phyloP scores from a whole-genome alignment of 495 filamentous ascomycete species.

The Penicillium chermesinum region DNA sequence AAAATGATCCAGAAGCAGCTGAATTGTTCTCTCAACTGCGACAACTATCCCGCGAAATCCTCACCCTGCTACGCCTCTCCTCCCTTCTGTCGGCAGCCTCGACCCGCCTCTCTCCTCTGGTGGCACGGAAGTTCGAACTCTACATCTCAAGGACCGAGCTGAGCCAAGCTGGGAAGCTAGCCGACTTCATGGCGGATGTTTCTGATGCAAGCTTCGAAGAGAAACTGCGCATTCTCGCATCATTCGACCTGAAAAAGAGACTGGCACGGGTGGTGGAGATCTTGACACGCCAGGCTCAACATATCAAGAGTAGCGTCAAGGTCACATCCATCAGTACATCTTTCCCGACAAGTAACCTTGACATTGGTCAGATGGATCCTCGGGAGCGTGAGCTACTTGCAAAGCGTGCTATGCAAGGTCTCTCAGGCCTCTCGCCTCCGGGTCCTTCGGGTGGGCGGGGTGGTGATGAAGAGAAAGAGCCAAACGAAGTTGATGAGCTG shows the following conservation, averaged over 20 bases:
- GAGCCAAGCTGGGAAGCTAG: conserved; percentile 76
- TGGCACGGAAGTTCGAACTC: conserved; percentile 76
- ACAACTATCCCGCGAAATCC: conserved; percentile 73
- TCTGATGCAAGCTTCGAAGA: conserved; percentile 82
- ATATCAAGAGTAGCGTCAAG: conserved; percentile 75
- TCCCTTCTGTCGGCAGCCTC: conserved; percentile 62
- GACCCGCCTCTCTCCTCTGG: conserved; percentile 68
- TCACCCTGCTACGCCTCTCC: conserved; percentile 71
- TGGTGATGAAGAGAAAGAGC: conserved; percentile 62
- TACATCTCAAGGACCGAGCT: conserved; percentile 75
- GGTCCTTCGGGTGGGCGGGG: conserved; percentile 44
- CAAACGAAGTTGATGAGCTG: conserved; percentile 85
- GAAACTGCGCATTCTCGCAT: conserved; percentile 75
- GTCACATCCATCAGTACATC: conserved; percentile 64
- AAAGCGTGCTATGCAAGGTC: conserved; percentile 44
- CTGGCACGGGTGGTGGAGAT: conserved; percentile 76
- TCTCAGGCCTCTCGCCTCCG: conserved; percentile 49
- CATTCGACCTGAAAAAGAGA: conserved; percentile 69
- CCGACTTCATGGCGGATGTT: conserved; percentile 93
- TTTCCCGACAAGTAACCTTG: conserved; percentile 49
- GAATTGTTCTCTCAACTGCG: conserved; percentile 76
- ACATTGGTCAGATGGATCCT: conserved; percentile 49
- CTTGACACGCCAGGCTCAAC: conserved; percentile 69
- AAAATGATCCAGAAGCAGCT: conserved; percentile 52
- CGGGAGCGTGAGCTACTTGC: conserved; percentile 50